Evolutionary conservation across 176 grass and related monocot species (phyloP).

Genomic region (Avena eriantha): DNA sequence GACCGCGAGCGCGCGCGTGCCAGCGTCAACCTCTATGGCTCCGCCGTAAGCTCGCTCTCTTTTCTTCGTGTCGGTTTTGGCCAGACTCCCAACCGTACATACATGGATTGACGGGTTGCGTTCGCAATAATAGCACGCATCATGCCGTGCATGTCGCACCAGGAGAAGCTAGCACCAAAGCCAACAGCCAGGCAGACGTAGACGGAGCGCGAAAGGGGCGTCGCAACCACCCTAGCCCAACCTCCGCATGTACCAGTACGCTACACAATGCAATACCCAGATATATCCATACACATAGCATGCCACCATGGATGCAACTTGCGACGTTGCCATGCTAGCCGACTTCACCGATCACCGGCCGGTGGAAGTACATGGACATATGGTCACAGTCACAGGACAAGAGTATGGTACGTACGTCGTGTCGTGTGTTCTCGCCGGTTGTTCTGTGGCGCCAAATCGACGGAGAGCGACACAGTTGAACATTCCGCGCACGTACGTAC

Average conservation of each 20-base stretch:
- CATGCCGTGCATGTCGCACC: neutral
- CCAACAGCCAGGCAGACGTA: neutral
- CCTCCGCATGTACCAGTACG: neutral
- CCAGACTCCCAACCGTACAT: neutral
- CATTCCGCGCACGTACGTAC: too few relatives aligned
- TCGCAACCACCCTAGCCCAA: conserved; percentile 51
- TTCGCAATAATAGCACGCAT: neutral
- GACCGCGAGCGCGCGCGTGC: neutral
- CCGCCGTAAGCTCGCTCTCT: neutral
- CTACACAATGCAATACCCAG: neutral
- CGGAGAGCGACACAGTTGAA: too few relatives aligned
- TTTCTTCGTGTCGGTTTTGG: conserved; percentile 25
- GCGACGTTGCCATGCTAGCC: neutral
- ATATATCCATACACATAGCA: neutral
- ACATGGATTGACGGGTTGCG: neutral
- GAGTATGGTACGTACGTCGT: too few relatives aligned
- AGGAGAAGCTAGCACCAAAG: neutral
- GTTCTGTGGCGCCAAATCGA: too few relatives aligned
- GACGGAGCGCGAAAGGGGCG: conserved; percentile 30
- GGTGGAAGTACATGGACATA: conserved; percentile 6
- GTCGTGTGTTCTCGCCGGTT: too few relatives aligned
- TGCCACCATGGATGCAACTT: neutral
- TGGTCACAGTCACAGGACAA: too few relatives aligned
- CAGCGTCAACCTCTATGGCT: neutral
- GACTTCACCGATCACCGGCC: conserved; percentile 3